Conservation (phyloP, 2,329 filamentous ascomycete species). For the Phialophora chinensis region DNA sequence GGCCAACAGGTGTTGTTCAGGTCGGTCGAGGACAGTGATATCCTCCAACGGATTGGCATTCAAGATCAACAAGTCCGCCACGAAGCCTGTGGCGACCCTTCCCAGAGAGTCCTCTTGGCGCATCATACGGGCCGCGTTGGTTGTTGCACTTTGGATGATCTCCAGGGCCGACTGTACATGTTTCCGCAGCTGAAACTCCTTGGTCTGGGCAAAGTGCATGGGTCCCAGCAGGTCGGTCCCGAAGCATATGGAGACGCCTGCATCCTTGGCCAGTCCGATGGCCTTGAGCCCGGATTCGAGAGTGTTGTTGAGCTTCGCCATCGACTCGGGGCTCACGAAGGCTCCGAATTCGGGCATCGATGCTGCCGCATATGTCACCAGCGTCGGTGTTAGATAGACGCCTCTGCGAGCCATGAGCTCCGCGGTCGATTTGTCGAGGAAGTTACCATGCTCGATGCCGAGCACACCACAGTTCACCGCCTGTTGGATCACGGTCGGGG, state of each 20-base stretch:
- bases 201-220: conserved; percentile 55
- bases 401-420: conserved; percentile 57
- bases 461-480: conserved; percentile 61
- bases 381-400: conserved; percentile 61
- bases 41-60: conserved; percentile 62
- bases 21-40: conserved; percentile 57
- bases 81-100: conserved; percentile 57
- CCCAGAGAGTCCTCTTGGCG: conserved; percentile 56
- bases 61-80: conserved; percentile 61
- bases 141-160: conserved; percentile 59
- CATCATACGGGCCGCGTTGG: conserved; percentile 60
- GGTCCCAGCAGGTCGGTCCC: conserved; percentile 62
- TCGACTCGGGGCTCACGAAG: conserved; percentile 54
- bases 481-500: conserved; percentile 60
- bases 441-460: conserved; percentile 63
- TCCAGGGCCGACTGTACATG: conserved; percentile 51
- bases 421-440: conserved; percentile 54
- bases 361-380: conserved; percentile 54
- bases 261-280: conserved; percentile 57
- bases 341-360: conserved; percentile 43
- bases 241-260: conserved; percentile 62
- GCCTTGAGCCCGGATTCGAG: conserved; percentile 55
- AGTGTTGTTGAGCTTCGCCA: conserved; percentile 59
- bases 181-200: conserved; percentile 56
- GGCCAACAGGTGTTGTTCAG: conserved; percentile 54